A percentile compares a stretch with the other conserved stretches of the same genome.
These are phyloP conservation scores for Coniophora puteana DNA, from an alignment of 1,284 basidiomycete genomes.

Conservation along the genomic window DNA sequence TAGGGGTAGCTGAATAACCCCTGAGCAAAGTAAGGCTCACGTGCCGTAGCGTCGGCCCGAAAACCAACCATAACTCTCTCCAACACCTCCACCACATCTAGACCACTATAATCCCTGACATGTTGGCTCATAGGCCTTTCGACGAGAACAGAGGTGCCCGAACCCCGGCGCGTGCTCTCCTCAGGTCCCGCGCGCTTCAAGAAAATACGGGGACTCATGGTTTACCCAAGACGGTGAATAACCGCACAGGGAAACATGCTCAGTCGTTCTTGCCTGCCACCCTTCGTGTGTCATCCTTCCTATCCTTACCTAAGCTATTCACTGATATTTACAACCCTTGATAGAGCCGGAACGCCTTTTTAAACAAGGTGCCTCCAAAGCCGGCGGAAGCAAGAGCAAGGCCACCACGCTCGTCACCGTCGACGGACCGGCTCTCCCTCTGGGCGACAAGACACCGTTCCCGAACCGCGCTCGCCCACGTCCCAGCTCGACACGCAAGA, in stretches of 20 bases:
- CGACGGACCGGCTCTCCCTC: constrained; percentile 34
- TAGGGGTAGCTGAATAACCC: too few species aligned
- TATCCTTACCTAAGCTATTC: not conserved
- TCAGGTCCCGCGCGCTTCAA: constrained; percentile 39
- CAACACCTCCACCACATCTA: too few species aligned
- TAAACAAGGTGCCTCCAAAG: constrained; percentile 18
- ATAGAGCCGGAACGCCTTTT: constrained; percentile 23
- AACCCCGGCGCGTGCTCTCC: constrained; percentile 46
- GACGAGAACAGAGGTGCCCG: too few species aligned
- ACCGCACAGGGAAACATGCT: constrained; percentile 32
- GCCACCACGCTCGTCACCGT: constrained; percentile 14
- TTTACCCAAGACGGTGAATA: constrained; percentile 39
- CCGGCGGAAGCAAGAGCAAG: constrained; percentile 21
- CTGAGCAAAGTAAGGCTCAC: too few species aligned
- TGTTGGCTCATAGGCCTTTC: too few species aligned
- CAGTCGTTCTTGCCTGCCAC: constrained; percentile 30
- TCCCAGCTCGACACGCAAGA: constrained; percentile 62
- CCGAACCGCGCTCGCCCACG: constrained; percentile 54
- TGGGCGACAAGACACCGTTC: constrained; percentile 54
- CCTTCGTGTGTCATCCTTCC: constrained; percentile 26
- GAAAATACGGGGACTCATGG: constrained; percentile 48
- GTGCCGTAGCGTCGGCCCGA: too few species aligned
- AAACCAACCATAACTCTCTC: too few species aligned
- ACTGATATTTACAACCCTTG: constrained; percentile 4
- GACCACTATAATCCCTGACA: too few species aligned